These are phyloP conservation scores for Fraxinus pennsylvanica DNA, from an alignment of 257 asterid species.

Conservation along the genomic window DNA sequence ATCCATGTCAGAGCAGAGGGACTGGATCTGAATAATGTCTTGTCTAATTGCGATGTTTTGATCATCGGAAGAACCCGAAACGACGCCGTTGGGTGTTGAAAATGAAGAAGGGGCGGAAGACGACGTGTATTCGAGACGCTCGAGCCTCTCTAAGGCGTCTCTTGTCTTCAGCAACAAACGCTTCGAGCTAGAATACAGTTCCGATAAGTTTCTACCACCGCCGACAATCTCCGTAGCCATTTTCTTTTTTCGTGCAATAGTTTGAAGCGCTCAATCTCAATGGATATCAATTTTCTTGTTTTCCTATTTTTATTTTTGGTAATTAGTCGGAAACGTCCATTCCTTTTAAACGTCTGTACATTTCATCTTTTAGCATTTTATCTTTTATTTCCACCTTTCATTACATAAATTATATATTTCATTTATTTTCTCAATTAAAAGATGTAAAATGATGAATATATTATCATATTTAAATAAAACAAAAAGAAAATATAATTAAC, in stretches of 20 bases:
- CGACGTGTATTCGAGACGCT: conserved; percentile 68
- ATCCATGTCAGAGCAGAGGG: conserved; percentile 82
- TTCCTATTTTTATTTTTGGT: too few relatives aligned
- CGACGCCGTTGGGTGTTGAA: conserved; percentile 44
- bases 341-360: too few relatives aligned
- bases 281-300: too few relatives aligned
- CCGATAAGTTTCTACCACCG: conserved; percentile 50
- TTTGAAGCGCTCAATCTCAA: too few relatives aligned
- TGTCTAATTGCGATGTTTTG: conserved; percentile 43
- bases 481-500: too few relatives aligned
- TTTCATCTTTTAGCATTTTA: too few relatives aligned
- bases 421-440: too few relatives aligned
- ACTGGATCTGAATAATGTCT: conserved; percentile 69
- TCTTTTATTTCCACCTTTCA: too few relatives aligned
- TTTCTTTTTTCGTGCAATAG: not conserved
- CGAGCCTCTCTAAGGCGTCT: conserved; percentile 83
- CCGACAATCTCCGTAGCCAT: conserved; percentile 45
- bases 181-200: conserved; percentile 67
- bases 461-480: too few relatives aligned
- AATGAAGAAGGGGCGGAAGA: conserved; percentile 48
- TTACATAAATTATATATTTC: too few relatives aligned
- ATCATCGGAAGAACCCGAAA: conserved; percentile 47
- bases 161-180: conserved; percentile 64
- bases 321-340: too few relatives aligned
- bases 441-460: too few relatives aligned